These are phyloP conservation scores for Paxillus ammoniavirescens DNA, from an alignment of 768 basidiomycete genomes.

Conservation along the genomic window DNA sequence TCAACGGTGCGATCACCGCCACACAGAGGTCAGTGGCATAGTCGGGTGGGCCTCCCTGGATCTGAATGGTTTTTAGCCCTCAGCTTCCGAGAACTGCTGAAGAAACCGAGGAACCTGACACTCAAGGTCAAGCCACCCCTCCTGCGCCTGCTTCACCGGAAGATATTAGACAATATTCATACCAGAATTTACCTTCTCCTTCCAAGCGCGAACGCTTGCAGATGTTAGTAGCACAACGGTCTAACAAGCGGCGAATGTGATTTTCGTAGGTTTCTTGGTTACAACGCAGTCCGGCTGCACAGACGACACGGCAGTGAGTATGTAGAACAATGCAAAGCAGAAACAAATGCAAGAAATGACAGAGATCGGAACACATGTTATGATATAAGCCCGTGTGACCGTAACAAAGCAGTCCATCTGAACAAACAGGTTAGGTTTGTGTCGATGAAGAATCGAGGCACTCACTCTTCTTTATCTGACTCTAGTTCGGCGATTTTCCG, in stretches of 20 bases:
- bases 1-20: background rate
- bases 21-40: conserved; percentile 11
- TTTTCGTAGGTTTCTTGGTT: conserved; percentile 2
- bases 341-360: conserved; percentile 17
- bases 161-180: conserved; percentile 7
- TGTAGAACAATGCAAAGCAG: conserved; percentile 19
- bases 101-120: conserved; percentile 4
- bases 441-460: conserved; percentile 8
- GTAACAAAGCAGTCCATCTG: conserved; percentile 70
- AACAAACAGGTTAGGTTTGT: conserved; percentile 11
- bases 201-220: conserved; percentile 18
- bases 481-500: conserved; percentile 68
- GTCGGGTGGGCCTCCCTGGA: background rate
- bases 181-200: conserved; percentile 21
- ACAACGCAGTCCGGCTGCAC: conserved; percentile 18
- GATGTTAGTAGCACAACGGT: conserved; percentile 12
- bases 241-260: conserved; percentile 9
- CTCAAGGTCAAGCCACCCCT: background rate
- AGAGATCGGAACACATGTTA: conserved; percentile 24
- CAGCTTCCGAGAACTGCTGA: background rate
- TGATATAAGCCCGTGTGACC: conserved; percentile 44
- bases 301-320: conserved; percentile 15
- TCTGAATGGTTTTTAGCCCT: conserved; percentile 8
- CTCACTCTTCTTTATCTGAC: conserved; percentile 79
- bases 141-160: background rate